Evolutionary conservation across 305 asterid species (phyloP).

Genomic region (Euphrasia arctica): DNA sequence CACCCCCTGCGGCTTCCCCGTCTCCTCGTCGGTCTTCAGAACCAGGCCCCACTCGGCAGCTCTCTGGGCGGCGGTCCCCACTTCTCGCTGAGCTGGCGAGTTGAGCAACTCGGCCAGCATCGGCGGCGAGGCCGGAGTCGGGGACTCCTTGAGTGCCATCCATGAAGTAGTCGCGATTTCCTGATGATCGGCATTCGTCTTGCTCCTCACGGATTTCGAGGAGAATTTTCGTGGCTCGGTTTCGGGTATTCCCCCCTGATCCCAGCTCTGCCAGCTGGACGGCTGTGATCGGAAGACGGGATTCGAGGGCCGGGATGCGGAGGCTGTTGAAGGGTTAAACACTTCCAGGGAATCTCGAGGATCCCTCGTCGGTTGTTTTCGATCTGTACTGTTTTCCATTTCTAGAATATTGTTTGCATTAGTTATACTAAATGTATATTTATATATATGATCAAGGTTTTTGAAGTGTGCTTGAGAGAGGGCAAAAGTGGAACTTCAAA

Average conservation of each 20-base stretch:
- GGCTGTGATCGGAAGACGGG: constrained; percentile 49
- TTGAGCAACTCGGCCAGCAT: constrained; percentile 31
- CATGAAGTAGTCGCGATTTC: constrained; percentile 43
- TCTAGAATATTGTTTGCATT: constrained; percentile 22
- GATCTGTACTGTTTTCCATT: constrained; percentile 43
- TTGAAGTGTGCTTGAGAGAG: constrained; percentile 25
- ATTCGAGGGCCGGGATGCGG: constrained; percentile 26
- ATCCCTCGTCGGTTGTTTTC: constrained; percentile 54
- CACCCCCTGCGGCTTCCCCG: constrained; percentile 83
- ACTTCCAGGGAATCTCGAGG: constrained; percentile 85
- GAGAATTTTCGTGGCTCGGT: constrained; percentile 15
- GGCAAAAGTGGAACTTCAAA: constrained; percentile 30
- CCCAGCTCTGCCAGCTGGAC: constrained; percentile 51
- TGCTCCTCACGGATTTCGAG: constrained; percentile 27
- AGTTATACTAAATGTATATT: background rate
- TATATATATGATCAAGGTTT: background rate
- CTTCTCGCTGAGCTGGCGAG: constrained; percentile 26
- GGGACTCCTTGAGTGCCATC: constrained; percentile 79
- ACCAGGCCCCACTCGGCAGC: constrained; percentile 99
- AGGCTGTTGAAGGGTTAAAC: constrained; percentile 58
- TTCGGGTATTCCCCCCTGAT: constrained; percentile 25
- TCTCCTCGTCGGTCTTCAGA: constrained; percentile 72
- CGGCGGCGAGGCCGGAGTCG: background rate
- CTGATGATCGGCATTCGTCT: constrained; percentile 10
- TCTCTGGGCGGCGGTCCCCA: constrained; percentile 71